A percentile compares a stretch with the other conserved stretches of the same genome.
Conservation (phyloP, 768 basidiomycete species). For the Termitomyces heimii region DNA sequence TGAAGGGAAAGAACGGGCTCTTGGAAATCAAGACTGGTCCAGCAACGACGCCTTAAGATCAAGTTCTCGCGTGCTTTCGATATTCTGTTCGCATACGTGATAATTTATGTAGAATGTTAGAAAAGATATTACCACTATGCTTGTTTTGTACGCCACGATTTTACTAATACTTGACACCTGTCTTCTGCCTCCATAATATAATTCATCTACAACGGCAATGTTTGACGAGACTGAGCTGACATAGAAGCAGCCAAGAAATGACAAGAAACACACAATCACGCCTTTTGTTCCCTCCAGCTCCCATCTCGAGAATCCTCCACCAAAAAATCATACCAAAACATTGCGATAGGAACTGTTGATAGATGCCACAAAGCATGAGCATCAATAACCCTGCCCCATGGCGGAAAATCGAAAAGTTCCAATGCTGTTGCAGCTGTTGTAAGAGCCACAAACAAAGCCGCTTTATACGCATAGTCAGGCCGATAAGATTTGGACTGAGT, state of each 20-base stretch:
- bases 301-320: slow-evolving; percentile 64
- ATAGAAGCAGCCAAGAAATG: neutral
- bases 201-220: neutral
- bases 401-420: slow-evolving; percentile 91
- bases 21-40: slow-evolving; percentile 25
- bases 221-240: neutral
- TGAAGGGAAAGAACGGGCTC: slow-evolving; percentile 20
- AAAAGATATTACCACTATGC: neutral
- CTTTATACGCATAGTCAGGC: slow-evolving; percentile 47
- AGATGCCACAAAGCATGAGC: slow-evolving; percentile 95
- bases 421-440: slow-evolving; percentile 73
- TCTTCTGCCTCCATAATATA: neutral
- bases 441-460: slow-evolving; percentile 55
- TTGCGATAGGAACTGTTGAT: slow-evolving; percentile 70
- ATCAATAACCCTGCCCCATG: slow-evolving; percentile 69
- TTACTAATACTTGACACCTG: neutral
- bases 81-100: neutral
- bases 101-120: neutral
- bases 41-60: neutral
- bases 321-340: slow-evolving; percentile 85
- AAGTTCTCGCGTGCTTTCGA: neutral
- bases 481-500: slow-evolving; percentile 49
- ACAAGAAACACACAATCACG: slow-evolving; percentile 6
- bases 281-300: slow-evolving; percentile 51
- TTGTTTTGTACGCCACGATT: neutral